Evolutionary conservation across 2,329 filamentous ascomycete species (phyloP), one percentile per base, ranked within the genome.

Genomic region (Apiospora malaysiana): DNA sequence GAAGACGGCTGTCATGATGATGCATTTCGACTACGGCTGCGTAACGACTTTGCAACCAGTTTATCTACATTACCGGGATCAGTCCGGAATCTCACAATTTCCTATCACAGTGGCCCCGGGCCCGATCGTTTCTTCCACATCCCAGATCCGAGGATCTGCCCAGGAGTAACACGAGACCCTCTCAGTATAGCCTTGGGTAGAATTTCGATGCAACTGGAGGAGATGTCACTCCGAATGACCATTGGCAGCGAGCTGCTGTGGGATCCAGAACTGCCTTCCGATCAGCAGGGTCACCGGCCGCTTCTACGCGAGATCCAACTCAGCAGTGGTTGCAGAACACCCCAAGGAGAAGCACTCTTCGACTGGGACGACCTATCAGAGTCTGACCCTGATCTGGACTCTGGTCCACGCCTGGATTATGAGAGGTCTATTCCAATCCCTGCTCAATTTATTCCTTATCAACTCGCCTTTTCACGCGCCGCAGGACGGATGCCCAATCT

Each of bases 121-220:
- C 5, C 7, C 63, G 42, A 12, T n/a, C 14, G 37, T 23, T 23
- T 66, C 37, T 23, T 42, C 37, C 6, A 23, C 37, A n/a, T 43
- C 10, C 9, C 21, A 43, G 37, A 25, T 43, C 42, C 63, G 10
- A 37, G 10, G 10, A 66, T 45, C 42, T 66, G 37, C 23, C 63
- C 21, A 27, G 63, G 23, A 25, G 37, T n/a, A 43, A 7, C 37
- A 42, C 63, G 37, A 9, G 63, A 43, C 18, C 14, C 37, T 16
- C 63, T 66, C 63, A 66, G 63, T 27, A 37, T 66, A 21, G 63
- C 63, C n/a, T 45, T 66, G 42, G 9, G 63, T 25, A 66, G 25
- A 25, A 4, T 66, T 23, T 66, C 37, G 21, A 16, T 42, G 37
- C 63, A 66, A 23, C 14, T 66, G 42, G 63, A 66, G 63, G 7